Evolutionary conservation across 176 grass and related monocot species (phyloP), one percentile per base, ranked within the genome.

Genomic region (Melocanna baccifera): DNA sequence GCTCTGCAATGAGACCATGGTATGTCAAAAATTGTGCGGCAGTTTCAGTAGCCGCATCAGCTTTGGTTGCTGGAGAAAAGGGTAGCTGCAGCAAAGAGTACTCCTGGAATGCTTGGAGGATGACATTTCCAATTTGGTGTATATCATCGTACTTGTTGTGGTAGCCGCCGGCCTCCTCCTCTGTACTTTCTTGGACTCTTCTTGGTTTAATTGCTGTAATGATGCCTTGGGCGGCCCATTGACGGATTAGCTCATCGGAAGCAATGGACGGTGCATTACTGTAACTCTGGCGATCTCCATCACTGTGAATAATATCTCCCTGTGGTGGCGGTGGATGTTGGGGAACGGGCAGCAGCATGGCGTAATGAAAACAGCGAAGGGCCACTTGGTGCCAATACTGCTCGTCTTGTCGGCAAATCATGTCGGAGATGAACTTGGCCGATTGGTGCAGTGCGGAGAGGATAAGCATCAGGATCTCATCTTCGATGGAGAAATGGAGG

Each of bases 21-120:
- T 28, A 29, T 4, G 23, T 1, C 3, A 84, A 28, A 20, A 88
- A 79, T 0, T 73, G 67, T 5, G 37, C 47, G 3, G 67, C 58
- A 36, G 46, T 57, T 0, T 39, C 15, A 0, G 2, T 39, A 9
- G 75, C 2, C 2, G 34, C 67, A 1, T 73, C 4, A 46, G 1
- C 8, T 52, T 63, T 0, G 7, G 0, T 26, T 5, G 34, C 6
- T 6, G 28, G 26, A 58, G 23, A 45, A 56, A 34, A 78, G 0
- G 86, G 74, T 2, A 88, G 6, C 13, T 84, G 3, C 5, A 84
- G 0, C 13, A 83, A 45, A 0, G 73, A 83, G n/a, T 83, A 64
- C 7, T 64, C 46, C 0, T 0, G 18, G 9, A 88, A 88, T 0
- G 86, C 55, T 9, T 83, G 13, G 1, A 88, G n/a, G 3, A 88